These are phyloP conservation scores for Cytospora schulzeri DNA, from an alignment of 2,329 filamentous ascomycete genomes.

Conservation along the genomic window DNA sequence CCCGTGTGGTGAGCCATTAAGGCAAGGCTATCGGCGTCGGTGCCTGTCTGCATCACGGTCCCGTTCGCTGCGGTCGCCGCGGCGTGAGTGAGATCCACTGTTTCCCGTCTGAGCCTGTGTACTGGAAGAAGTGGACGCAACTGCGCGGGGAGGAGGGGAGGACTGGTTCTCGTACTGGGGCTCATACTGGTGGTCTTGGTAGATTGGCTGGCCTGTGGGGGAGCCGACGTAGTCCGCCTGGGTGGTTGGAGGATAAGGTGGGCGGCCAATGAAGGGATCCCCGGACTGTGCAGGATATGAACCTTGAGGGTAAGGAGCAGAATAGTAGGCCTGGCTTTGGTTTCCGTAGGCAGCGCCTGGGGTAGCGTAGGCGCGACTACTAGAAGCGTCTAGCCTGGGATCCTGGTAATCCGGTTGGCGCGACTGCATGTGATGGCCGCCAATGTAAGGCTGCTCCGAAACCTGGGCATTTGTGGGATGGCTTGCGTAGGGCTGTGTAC, in stretches of 20 bases:
- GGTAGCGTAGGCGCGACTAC: constrained; percentile 9
- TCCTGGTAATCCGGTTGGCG: constrained; percentile 18
- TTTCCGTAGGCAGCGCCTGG: constrained; percentile 3
- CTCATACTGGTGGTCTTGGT: constrained; percentile 26
- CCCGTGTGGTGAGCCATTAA: constrained; percentile 25
- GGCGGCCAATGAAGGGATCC: constrained; percentile 61
- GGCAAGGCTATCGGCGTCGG: constrained; percentile 31
- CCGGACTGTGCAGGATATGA: constrained; percentile 48
- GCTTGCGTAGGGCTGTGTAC: constrained; percentile 15
- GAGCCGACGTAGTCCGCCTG: constrained; percentile 23
- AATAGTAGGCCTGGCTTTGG: constrained; percentile 33
- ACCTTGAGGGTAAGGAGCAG: constrained; percentile 31
- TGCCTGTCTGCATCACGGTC: constrained; percentile 21
- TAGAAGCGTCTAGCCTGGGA: constrained; percentile 22
- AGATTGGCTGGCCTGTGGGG: constrained; percentile 28
- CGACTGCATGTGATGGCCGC: background rate
- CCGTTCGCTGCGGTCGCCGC: constrained; percentile 26
- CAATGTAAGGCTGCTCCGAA: constrained; percentile 5
- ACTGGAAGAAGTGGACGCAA: constrained; percentile 19
- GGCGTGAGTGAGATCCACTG: constrained; percentile 27
- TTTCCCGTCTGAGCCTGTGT: constrained; percentile 29
- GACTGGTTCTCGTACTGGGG: constrained; percentile 26
- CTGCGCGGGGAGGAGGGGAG: constrained; percentile 26
- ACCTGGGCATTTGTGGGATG: constrained; percentile 14
- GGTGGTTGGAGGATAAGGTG: constrained; percentile 47